A percentile compares a stretch with the other conserved stretches of the same genome.
Conservation (phyloP, 192 early-diverging fungal genomes). For the Coemansia sp. region DNA sequence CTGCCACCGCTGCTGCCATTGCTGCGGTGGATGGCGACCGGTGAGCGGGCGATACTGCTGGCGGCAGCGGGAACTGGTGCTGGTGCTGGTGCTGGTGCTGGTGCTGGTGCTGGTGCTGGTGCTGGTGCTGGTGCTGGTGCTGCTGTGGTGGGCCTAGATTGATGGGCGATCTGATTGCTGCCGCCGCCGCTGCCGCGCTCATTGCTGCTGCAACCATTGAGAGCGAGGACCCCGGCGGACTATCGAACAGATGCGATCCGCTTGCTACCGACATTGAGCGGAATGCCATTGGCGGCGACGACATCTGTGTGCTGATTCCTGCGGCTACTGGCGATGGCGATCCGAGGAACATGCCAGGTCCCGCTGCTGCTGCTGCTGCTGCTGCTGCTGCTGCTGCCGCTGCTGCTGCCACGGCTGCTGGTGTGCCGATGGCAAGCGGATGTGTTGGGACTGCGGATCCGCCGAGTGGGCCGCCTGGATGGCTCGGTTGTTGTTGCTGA, state of each 20-base stretch:
- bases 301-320: not conserved
- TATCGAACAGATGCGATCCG: slow-evolving; percentile 24
- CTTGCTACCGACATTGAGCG: slow-evolving; percentile 31
- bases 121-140: not conserved
- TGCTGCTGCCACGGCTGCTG: too few species aligned
- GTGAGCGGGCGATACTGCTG: not conserved
- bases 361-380: not conserved
- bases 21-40: slow-evolving; percentile 3
- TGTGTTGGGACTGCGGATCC: not conserved
- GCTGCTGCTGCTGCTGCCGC: not conserved
- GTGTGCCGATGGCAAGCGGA: not conserved
- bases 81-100: slow-evolving; percentile 18
- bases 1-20: slow-evolving; percentile 40
- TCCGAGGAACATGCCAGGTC: slow-evolving; percentile 23
- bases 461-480: not conserved
- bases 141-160: slow-evolving; percentile 9
- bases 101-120: slow-evolving; percentile 11
- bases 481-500: slow-evolving; percentile 4
- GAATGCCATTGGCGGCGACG: slow-evolving; percentile 22
- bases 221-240: slow-evolving; percentile 15
- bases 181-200: slow-evolving; percentile 12
- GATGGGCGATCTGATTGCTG: slow-evolving; percentile 34
- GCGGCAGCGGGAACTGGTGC: slow-evolving; percentile 17
- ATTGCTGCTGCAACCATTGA: slow-evolving; percentile 22
- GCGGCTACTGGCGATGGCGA: slow-evolving; percentile 20